Percentiles rank a stretch among this genome's conserved stretches.
Evolutionary conservation across 805 yeast species (phyloP).

Genomic region (Metschnikowia similis): DNA sequence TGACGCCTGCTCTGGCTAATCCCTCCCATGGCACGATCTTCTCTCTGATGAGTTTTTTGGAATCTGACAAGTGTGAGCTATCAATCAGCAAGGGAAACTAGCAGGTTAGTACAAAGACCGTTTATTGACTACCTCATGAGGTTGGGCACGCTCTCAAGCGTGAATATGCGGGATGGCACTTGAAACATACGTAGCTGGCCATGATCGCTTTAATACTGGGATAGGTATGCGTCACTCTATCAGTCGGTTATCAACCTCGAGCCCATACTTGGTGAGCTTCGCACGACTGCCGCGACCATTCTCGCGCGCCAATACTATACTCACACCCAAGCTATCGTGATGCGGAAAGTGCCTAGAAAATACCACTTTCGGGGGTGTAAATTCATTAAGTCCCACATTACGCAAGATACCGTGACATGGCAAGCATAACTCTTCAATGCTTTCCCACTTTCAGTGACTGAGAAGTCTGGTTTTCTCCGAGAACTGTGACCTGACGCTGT

Average conservation of each 20-base stretch:
- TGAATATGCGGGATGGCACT: neutral
- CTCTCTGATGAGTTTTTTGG: conserved; percentile 64
- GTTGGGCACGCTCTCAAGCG: no score
- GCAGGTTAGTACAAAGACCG: conserved; percentile 7
- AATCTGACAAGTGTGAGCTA: conserved; percentile 61
- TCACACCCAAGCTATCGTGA: neutral
- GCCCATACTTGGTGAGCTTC: neutral
- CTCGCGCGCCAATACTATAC: conserved; percentile 1
- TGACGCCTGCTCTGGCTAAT: conserved; percentile 65
- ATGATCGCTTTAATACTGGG: neutral
- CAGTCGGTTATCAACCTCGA: conserved; percentile 3
- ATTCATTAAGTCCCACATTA: no score
- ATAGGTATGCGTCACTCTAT: conserved; percentile 1
- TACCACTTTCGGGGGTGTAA: no score
- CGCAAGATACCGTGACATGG: no score
- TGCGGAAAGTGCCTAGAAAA: no score
- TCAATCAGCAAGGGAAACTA: conserved; percentile 47
- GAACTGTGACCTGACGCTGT: no score
- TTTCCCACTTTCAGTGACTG: no score
- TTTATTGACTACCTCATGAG: no score
- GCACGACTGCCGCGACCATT: conserved; percentile 1
- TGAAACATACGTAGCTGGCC: conserved; percentile 6
- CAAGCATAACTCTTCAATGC: no score
- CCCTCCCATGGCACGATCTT: conserved; percentile 93
- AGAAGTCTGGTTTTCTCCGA: no score